A percentile compares a stretch with the other conserved stretches of the same genome.
Evolutionary conservation across 2,329 filamentous ascomycete species (phyloP).

Genomic region (Tolypocladium tundrense): DNA sequence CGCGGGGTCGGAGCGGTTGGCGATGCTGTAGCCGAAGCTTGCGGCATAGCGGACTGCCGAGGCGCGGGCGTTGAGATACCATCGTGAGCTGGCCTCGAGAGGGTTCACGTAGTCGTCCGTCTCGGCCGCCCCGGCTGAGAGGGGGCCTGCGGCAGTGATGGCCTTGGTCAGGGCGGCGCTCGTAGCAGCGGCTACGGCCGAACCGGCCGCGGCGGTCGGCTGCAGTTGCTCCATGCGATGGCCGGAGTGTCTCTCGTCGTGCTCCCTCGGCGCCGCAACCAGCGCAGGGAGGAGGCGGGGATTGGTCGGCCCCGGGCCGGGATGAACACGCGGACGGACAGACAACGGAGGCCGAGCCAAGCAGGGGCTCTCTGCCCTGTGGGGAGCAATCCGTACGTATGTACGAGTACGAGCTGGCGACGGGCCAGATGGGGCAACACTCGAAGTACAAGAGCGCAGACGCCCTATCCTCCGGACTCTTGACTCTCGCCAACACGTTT

Average conservation of each 20-base stretch:
- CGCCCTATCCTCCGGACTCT: background rate
- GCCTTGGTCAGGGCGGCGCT: conserved; percentile 7
- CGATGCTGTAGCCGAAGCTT: conserved; percentile 30
- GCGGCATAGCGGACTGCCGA: conserved; percentile 33
- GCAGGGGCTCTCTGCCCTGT: background rate
- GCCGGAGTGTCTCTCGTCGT: background rate
- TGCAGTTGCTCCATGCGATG: conserved; percentile 6
- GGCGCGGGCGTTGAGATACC: conserved; percentile 31
- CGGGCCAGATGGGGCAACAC: background rate
- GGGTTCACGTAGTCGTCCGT: conserved; percentile 31
- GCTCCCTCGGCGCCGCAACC: background rate
- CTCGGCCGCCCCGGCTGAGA: conserved; percentile 18
- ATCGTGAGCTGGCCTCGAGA: conserved; percentile 31
- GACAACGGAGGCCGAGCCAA: background rate
- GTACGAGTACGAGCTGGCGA: background rate
- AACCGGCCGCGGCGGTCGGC: conserved; percentile 2
- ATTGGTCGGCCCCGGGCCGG: background rate
- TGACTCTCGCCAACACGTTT: too few relatives aligned
- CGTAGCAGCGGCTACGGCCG: background rate
- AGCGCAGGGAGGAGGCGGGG: background rate
- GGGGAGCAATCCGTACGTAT: background rate
- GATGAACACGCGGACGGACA: too few relatives aligned
- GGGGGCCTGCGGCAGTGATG: conserved; percentile 14
- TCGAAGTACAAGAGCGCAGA: background rate
- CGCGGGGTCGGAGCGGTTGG: conserved; percentile 29